phyloP scores from a whole-genome alignment of 2,329 filamentous ascomycete genomes.

The Phialophora macrospora region DNA sequence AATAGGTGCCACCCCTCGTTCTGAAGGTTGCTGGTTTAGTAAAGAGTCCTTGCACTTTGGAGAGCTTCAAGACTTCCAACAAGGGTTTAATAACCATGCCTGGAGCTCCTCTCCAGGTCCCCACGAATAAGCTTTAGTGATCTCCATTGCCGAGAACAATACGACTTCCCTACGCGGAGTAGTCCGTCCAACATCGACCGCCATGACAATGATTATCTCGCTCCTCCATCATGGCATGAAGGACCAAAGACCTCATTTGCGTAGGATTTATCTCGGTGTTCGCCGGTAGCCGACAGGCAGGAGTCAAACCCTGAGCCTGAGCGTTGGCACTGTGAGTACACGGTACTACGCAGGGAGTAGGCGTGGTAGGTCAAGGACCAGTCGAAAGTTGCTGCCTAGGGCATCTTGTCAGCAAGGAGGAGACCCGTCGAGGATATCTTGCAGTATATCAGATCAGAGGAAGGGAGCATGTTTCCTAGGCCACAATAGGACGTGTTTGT shows the following conservation, averaged over 20 bases:
- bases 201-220: background rate
- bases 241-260: background rate
- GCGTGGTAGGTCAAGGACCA: background rate
- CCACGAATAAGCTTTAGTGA: background rate
- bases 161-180: constrained; percentile 1
- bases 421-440: background rate
- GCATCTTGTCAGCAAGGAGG: background rate
- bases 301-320: background rate
- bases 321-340: background rate
- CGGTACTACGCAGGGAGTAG: background rate
- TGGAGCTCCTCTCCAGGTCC: background rate
- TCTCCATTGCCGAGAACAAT: background rate
- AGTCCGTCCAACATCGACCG: background rate
- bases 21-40: too few species aligned
- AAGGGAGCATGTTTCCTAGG: background rate
- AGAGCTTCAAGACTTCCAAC: background rate
- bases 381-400: constrained; percentile 15
- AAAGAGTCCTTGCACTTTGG: background rate
- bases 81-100: too few species aligned
- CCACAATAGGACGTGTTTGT: background rate
- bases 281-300: constrained; percentile 12
- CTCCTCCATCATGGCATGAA: background rate
- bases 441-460: background rate
- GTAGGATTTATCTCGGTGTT: constrained; percentile 6
- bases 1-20: too few species aligned